phyloP scores from a whole-genome alignment of 441 rosid genomes.

The Hura crepitans region DNA sequence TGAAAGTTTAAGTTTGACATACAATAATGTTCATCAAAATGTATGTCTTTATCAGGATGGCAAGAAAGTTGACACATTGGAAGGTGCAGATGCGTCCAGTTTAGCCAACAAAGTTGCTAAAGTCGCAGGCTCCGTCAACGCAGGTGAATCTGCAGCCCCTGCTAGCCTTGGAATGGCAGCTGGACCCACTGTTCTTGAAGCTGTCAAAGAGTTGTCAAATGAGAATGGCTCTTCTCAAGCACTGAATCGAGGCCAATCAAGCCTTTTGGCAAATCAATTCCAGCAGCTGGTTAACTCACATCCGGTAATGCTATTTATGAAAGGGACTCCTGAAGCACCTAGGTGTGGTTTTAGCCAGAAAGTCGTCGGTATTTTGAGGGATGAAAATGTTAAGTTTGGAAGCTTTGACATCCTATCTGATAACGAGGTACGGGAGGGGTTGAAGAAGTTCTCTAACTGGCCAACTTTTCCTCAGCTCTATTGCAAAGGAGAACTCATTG shows the following conservation, averaged over 20 bases:
- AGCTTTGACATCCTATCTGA: slow-evolving; percentile 75
- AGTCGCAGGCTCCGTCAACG: slow-evolving; percentile 56
- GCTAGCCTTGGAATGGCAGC: slow-evolving; percentile 97
- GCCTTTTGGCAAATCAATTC: slow-evolving; percentile 41
- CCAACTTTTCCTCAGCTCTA: slow-evolving; percentile 96
- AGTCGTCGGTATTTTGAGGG: slow-evolving; percentile 68
- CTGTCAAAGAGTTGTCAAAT: slow-evolving; percentile 61
- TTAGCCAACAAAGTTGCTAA: slow-evolving; percentile 87
- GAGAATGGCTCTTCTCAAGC: slow-evolving; percentile 42
- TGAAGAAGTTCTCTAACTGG: slow-evolving; percentile 94
- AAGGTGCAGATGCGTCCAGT: slow-evolving; percentile 91
- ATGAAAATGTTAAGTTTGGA: slow-evolving; percentile 70
- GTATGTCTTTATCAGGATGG: slow-evolving; percentile 53
- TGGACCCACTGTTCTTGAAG: slow-evolving; percentile 66
- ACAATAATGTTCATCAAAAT: not conserved
- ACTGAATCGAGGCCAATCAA: slow-evolving; percentile 36
- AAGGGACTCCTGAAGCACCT: slow-evolving; percentile 82
- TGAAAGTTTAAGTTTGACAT: not conserved
- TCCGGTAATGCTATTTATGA: slow-evolving; percentile 87
- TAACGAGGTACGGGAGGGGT: slow-evolving; percentile 71
- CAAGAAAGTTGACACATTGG: slow-evolving; percentile 65
- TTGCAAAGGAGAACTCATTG: slow-evolving; percentile 88
- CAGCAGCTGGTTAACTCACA: slow-evolving; percentile 63
- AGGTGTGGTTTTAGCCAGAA: slow-evolving; percentile 84
- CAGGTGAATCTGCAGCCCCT: slow-evolving; percentile 83